These are phyloP conservation scores for Paracamarosporium sp. DNA, from an alignment of 2,329 filamentous ascomycete genomes.

Conservation along the genomic window DNA sequence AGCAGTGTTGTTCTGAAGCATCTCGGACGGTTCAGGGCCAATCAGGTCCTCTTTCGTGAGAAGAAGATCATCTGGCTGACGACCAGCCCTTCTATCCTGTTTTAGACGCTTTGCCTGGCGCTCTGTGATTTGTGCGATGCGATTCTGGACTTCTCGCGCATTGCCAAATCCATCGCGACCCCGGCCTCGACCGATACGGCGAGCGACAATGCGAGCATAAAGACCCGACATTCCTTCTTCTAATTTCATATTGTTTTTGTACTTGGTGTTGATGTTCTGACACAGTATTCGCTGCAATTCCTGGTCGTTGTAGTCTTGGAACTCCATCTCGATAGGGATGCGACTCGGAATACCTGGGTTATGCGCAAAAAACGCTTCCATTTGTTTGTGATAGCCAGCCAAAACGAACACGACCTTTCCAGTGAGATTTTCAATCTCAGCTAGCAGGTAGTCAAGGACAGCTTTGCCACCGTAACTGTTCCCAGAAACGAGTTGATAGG, in stretches of 20 bases:
- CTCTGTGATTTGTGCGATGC: slow-evolving; percentile 59
- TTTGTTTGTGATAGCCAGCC: slow-evolving; percentile 75
- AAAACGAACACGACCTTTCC: slow-evolving; percentile 76
- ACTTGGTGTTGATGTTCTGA: slow-evolving; percentile 62
- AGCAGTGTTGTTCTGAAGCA: slow-evolving; percentile 59
- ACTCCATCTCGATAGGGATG: slow-evolving; percentile 70
- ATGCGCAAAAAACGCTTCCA: slow-evolving; percentile 78
- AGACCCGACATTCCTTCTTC: slow-evolving; percentile 67
- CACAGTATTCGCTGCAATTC: slow-evolving; percentile 70
- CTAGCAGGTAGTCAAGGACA: slow-evolving; percentile 74
- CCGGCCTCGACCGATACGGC: slow-evolving; percentile 67
- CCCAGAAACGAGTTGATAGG: slow-evolving; percentile 72
- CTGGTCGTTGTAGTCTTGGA: slow-evolving; percentile 71
- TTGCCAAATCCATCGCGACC: slow-evolving; percentile 76
- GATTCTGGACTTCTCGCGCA: slow-evolving; percentile 72
- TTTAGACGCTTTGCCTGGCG: slow-evolving; percentile 66
- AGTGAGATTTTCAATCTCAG: slow-evolving; percentile 74
- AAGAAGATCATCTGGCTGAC: slow-evolving; percentile 61
- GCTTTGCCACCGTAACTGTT: slow-evolving; percentile 64
- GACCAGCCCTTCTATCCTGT: slow-evolving; percentile 52
- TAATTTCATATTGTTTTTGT: slow-evolving; percentile 61
- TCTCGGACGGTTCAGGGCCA: slow-evolving; percentile 68
- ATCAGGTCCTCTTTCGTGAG: slow-evolving; percentile 74
- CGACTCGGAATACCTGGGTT: slow-evolving; percentile 75
- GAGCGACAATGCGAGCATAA: slow-evolving; percentile 67